Conservation (phyloP, 306 rosid species). For the Cercis canadensis region DNA sequence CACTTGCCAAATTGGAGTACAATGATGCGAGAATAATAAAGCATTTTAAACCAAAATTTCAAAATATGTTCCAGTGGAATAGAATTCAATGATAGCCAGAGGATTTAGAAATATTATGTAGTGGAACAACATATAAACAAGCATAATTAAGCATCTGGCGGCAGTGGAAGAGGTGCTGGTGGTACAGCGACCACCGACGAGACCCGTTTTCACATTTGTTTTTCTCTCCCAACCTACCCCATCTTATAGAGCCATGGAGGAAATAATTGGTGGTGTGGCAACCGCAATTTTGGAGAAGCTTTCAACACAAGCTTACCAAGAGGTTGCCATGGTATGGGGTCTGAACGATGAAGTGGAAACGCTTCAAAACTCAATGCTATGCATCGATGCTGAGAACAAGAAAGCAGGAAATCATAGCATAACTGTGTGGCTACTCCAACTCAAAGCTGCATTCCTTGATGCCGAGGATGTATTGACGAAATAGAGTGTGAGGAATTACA, state of each 20-base stretch:
- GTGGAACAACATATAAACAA: no score
- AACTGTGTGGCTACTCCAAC: background rate
- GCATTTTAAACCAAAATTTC: conserved; percentile 20
- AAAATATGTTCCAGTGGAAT: conserved; percentile 33
- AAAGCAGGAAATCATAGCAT: background rate
- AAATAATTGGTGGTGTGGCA: background rate
- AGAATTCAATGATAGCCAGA: no score
- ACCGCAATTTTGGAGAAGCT: background rate
- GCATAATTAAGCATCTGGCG: no score
- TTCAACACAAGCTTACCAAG: background rate
- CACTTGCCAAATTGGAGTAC: conserved; percentile 15
- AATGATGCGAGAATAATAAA: conserved; percentile 17
- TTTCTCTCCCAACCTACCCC: no score
- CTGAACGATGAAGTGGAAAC: background rate
- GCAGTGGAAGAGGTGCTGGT: no score
- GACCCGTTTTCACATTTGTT: no score
- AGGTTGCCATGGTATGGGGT: background rate
- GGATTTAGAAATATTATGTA: no score
- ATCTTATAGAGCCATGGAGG: background rate
- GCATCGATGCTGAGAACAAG: background rate
- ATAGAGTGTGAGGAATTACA: conserved; percentile 25
- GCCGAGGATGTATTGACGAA: conserved; percentile 15
- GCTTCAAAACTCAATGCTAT: background rate
- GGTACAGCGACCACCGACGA: no score
- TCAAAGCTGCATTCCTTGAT: background rate